Evolutionary conservation across 495 filamentous ascomycete species (phyloP).

Genomic region (Aspergillus affinis): DNA sequence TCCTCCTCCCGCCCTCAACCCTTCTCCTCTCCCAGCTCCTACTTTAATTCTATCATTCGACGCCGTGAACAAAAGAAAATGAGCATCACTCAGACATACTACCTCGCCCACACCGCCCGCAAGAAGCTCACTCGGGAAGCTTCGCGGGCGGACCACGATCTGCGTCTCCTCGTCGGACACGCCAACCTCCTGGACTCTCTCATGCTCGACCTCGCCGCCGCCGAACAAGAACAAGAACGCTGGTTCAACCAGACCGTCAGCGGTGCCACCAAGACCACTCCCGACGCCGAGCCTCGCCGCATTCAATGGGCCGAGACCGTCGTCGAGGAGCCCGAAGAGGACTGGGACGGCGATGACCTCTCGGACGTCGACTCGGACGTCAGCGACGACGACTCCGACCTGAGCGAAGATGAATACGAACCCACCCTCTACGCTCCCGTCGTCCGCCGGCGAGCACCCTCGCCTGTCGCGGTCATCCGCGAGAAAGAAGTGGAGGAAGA

Average conservation of each 20-base stretch:
- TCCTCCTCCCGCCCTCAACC: constrained; percentile 10
- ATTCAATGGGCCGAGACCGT: constrained; percentile 87
- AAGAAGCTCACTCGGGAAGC: constrained; percentile 93
- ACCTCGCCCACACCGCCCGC: constrained; percentile 91
- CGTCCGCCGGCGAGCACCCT: constrained; percentile 39
- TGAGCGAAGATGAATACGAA: constrained; percentile 56
- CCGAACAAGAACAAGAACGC: constrained; percentile 91
- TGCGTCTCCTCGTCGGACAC: constrained; percentile 90
- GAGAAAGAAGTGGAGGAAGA: constrained; percentile 48
- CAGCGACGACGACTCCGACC: constrained; percentile 57
- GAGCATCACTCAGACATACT: constrained; percentile 97
- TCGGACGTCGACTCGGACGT: constrained; percentile 54
- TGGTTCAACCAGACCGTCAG: constrained; percentile 97
- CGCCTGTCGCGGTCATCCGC: constrained; percentile 37
- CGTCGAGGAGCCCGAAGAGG: constrained; percentile 70
- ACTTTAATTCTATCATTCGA: constrained; percentile 34
- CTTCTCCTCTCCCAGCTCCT: constrained; percentile 26
- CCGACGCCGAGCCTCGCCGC: constrained; percentile 62
- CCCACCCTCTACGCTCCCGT: constrained; percentile 36
- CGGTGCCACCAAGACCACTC: constrained; percentile 58
- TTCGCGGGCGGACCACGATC: constrained; percentile 85
- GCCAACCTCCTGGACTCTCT: constrained; percentile 96
- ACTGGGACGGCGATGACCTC: constrained; percentile 63
- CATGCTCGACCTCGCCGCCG: constrained; percentile 92
- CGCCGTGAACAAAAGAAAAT: constrained; percentile 71